Percentiles rank a stretch among this genome's conserved stretches.
Conservation (phyloP, 75 land plant genomes). For the Cupressus sempervirens region DNA sequence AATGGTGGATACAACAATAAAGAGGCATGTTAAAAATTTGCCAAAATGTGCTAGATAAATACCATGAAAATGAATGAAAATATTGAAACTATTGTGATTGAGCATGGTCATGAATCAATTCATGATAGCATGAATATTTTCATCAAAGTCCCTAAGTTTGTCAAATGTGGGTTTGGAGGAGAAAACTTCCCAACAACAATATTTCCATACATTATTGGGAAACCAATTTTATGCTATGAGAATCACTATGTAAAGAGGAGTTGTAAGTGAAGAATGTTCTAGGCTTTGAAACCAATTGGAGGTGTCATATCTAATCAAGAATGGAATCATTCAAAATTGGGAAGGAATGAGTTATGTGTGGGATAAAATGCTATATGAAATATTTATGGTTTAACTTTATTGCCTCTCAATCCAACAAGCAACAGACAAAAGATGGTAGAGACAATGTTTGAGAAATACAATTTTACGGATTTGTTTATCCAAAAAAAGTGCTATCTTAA, state of each 20-base stretch:
- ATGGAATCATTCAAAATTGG: slow-evolving; percentile 49
- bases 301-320: slow-evolving; percentile 40
- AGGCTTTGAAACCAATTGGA: slow-evolving; percentile 42
- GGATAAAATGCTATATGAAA: slow-evolving; percentile 38
- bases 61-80: too few relatives aligned
- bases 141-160: too few relatives aligned
- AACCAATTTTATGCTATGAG: slow-evolving; percentile 39
- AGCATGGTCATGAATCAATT: too few relatives aligned
- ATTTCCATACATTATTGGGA: slow-evolving; percentile 42
- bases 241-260: slow-evolving; percentile 36
- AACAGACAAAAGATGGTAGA: slow-evolving; percentile 45
- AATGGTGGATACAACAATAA: too few relatives aligned
- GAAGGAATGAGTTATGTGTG: slow-evolving; percentile 45
- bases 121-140: too few relatives aligned
- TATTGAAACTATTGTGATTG: too few relatives aligned
- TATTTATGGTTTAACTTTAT: slow-evolving; percentile 42
- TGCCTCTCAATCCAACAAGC: slow-evolving; percentile 45
- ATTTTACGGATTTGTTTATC: slow-evolving; percentile 43
- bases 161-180: slow-evolving; percentile 49
- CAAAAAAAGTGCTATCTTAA: slow-evolving; percentile 47
- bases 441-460: slow-evolving; percentile 55
- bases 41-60: too few relatives aligned
- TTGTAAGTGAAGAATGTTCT: slow-evolving; percentile 33
- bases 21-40: too few relatives aligned
- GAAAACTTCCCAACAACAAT: slow-evolving; percentile 40